Evolutionary conservation across 768 basidiomycete genomes (phyloP).

Genomic region (Ephemerocybe angulata): DNA sequence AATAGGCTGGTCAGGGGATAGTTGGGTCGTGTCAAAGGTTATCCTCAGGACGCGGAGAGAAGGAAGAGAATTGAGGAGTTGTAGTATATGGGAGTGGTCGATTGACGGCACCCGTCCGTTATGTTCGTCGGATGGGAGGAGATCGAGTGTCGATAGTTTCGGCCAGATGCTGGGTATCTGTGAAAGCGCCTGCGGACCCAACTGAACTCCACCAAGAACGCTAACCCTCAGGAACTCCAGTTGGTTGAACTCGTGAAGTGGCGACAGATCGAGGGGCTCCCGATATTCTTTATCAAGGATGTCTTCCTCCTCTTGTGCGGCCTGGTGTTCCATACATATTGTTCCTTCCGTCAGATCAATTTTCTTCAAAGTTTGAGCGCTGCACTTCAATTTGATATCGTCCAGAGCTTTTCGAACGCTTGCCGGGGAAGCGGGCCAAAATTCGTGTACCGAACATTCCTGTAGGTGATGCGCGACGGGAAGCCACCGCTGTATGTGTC

Average conservation of each 20-base stretch:
- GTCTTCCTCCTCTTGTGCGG: neutral
- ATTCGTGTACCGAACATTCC: no score
- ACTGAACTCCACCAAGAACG: neutral
- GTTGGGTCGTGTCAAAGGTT: neutral
- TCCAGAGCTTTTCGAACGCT: no score
- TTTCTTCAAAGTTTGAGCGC: no score
- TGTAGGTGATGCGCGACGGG: no score
- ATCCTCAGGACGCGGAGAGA: neutral
- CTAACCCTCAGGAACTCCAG: neutral
- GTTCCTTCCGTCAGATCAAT: neutral
- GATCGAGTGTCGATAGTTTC: neutral
- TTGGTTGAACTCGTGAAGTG: neutral
- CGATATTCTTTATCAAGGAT: neutral
- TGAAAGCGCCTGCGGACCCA: neutral
- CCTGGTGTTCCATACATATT: neutral
- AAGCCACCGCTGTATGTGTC: no score
- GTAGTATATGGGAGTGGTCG: neutral
- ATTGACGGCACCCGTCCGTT: neutral
- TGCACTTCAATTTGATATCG: no score
- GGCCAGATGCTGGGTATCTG: neutral
- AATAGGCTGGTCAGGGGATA: no score
- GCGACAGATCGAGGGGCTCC: neutral
- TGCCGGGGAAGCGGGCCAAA: no score
- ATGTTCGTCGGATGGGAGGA: neutral
- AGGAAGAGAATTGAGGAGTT: neutral